Conservation (phyloP, 495 filamentous ascomycete species). For the Penicillium cosmopolitanum region DNA sequence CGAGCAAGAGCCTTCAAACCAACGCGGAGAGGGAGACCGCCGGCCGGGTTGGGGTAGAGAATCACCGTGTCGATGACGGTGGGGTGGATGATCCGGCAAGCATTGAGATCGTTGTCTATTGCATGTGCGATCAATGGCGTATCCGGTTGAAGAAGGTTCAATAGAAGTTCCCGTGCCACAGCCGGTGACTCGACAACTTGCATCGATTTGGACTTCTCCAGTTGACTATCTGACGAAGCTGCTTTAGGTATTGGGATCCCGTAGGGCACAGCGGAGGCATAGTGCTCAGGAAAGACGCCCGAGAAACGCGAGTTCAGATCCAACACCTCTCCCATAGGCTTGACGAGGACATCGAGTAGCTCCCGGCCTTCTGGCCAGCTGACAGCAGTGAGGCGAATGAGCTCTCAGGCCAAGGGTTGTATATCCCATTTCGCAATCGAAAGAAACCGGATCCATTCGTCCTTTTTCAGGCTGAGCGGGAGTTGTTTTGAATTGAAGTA, state of each 20-base stretch:
- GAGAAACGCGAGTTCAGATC: conserved; percentile 92
- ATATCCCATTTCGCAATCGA: conserved; percentile 99
- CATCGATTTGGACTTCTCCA: conserved; percentile 40
- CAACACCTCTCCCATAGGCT: conserved; percentile 79
- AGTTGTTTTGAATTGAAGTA: conserved; percentile 80
- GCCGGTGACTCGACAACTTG: conserved; percentile 71
- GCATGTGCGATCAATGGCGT: conserved; percentile 92
- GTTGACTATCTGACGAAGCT: background rate
- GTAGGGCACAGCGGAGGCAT: conserved; percentile 68
- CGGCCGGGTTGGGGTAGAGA: conserved; percentile 75
- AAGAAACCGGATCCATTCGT: conserved; percentile 60
- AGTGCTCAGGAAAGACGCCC: conserved; percentile 76
- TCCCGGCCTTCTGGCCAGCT: conserved; percentile 79
- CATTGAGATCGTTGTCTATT: conserved; percentile 92
- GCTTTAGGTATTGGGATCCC: conserved; percentile 23
- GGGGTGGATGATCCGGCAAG: conserved; percentile 78
- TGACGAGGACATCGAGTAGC: conserved; percentile 83
- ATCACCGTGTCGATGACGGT: conserved; percentile 85
- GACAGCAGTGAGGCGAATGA: conserved; percentile 84
- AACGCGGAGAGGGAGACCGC: conserved; percentile 71
- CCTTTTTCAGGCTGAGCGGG: conserved; percentile 57
- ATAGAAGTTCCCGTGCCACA: conserved; percentile 72
- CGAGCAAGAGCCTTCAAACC: conserved; percentile 71
- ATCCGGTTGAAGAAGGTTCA: conserved; percentile 66
- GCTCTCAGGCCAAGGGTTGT: conserved; percentile 82